Conservation (phyloP, 1,139 yeast species). For the Saccharomycopsis hybrid region DNA sequence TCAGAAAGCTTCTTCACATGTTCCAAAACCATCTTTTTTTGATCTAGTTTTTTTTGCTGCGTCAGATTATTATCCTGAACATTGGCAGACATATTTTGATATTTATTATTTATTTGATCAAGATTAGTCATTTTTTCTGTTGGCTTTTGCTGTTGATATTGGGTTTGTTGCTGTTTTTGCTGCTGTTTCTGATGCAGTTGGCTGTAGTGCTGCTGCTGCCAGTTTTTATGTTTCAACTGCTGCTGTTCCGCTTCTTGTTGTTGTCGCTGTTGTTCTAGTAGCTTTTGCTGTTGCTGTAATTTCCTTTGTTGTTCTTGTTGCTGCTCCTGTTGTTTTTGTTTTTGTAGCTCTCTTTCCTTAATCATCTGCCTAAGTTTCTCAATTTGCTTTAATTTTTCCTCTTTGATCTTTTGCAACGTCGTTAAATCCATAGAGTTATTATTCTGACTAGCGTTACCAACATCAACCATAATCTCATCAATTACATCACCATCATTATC, state of each 20-base stretch:
- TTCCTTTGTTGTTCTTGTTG: too few relatives aligned
- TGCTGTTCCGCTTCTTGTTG: too few relatives aligned
- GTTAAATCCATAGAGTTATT: not conserved
- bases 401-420: constrained; percentile 1
- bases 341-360: constrained; percentile 1
- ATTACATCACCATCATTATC: not conserved
- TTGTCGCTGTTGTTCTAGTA: too few relatives aligned
- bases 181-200: not conserved
- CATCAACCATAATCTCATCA: not conserved
- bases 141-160: not conserved
- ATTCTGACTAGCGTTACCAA: not conserved
- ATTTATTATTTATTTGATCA: not conserved
- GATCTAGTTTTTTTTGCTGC: not conserved
- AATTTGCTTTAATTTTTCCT: constrained; percentile 5
- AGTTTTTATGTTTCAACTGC: too few relatives aligned
- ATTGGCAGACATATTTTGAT: too few relatives aligned
- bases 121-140: not conserved
- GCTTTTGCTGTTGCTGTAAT: too few relatives aligned
- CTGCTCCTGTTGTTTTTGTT: not conserved
- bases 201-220: too few relatives aligned
- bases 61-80: not conserved
- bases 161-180: not conserved
- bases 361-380: constrained; percentile 7
- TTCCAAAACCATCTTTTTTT: not conserved
- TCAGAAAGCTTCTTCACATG: constrained; percentile 1